phyloP scores from a whole-genome alignment of 2,329 filamentous ascomycete genomes.

The Fusarium dlaminii region DNA sequence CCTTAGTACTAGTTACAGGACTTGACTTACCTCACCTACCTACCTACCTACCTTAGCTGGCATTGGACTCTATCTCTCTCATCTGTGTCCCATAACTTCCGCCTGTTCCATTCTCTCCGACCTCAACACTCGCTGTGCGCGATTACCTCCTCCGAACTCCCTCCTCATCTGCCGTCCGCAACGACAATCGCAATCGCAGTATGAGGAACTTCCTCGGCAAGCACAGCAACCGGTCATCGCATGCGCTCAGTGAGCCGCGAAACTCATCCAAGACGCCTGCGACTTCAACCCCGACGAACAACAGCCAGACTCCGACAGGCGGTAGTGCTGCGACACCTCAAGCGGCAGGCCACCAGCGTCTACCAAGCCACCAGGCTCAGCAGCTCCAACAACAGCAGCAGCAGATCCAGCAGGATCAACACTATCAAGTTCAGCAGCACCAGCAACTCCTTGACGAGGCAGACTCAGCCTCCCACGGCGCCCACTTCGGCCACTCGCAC shows the following conservation, averaged over 20 bases:
- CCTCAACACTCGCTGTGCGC: constrained; percentile 21
- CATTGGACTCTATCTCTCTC: constrained; percentile 13
- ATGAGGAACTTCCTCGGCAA: constrained; percentile 66
- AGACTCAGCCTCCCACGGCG: constrained; percentile 44
- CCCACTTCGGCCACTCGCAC: constrained; percentile 31
- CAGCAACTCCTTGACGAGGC: constrained; percentile 40
- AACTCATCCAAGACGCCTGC: constrained; percentile 43
- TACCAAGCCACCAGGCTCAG: constrained; percentile 27
- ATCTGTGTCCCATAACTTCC: constrained; percentile 23
- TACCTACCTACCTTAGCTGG: neutral
- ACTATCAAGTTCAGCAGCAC: constrained; percentile 32
- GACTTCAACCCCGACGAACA: constrained; percentile 21
- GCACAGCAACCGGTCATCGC: constrained; percentile 67
- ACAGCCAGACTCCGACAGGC: constrained; percentile 31
- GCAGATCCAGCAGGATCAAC: constrained; percentile 28
- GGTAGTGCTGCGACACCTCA: constrained; percentile 33
- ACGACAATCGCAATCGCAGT: constrained; percentile 39
- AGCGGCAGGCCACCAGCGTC: constrained; percentile 30
- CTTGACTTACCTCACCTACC: constrained; percentile 4
- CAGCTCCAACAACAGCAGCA: constrained; percentile 4
- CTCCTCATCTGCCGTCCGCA: constrained; percentile 14
- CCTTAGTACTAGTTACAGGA: neutral
- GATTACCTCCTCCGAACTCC: neutral
- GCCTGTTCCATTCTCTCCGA: constrained; percentile 4
- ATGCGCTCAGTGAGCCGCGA: constrained; percentile 59